A percentile compares a stretch with the other conserved stretches of the same genome.
phyloP scores from a whole-genome alignment of 2,329 filamentous ascomycete genomes.

The Penicillium paneum region DNA sequence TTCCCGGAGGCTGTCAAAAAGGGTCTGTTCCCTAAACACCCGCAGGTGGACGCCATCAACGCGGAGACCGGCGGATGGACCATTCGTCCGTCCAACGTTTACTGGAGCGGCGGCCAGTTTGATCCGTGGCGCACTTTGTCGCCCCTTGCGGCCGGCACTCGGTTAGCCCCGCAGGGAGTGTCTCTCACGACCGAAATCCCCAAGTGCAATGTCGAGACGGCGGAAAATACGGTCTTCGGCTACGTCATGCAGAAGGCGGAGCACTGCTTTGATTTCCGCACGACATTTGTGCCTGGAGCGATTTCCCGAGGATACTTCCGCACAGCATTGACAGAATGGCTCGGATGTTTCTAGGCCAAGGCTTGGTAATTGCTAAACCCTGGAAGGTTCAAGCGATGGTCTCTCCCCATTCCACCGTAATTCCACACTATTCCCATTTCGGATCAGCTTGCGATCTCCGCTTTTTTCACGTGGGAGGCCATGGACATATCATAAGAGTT shows the following conservation, averaged over 20 bases:
- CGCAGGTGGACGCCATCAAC: conserved; percentile 43
- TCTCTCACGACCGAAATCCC: conserved; percentile 43
- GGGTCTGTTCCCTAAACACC: conserved; percentile 43
- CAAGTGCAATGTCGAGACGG: conserved; percentile 40
- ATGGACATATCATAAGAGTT: not conserved
- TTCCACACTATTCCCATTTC: conserved; percentile 4
- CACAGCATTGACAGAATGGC: conserved; percentile 46
- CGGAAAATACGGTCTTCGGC: conserved; percentile 46
- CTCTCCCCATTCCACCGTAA: not conserved
- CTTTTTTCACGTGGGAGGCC: conserved; percentile 7
- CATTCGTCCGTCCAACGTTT: conserved; percentile 52
- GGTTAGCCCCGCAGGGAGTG: conserved; percentile 41
- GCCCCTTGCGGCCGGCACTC: conserved; percentile 40
- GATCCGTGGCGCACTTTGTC: conserved; percentile 53
- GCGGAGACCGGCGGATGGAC: conserved; percentile 49
- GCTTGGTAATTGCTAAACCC: not conserved
- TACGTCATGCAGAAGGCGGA: conserved; percentile 45
- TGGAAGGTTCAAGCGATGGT: not conserved
- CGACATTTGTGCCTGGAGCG: conserved; percentile 30
- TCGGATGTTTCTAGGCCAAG: conserved; percentile 39
- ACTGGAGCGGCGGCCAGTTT: conserved; percentile 51
- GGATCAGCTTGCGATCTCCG: not conserved
- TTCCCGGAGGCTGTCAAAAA: conserved; percentile 44
- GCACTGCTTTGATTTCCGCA: conserved; percentile 51
- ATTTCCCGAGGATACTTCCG: conserved; percentile 39